Base-by-base conservation (phyloP, 1,284 basidiomycete genomes). In the Microbotryum silenes-acaulis region DNA sequence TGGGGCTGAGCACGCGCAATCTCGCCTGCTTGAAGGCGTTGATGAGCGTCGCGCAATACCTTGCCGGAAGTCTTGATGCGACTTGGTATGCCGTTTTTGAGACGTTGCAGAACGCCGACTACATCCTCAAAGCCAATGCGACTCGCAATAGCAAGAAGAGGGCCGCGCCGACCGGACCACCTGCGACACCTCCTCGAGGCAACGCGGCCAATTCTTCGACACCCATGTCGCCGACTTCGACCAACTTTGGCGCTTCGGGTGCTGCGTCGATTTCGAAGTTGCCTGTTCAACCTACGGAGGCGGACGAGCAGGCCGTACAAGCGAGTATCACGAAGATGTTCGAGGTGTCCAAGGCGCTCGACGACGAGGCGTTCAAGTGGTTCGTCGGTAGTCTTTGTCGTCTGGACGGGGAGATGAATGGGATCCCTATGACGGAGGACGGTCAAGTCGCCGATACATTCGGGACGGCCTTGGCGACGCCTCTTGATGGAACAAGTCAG, bases 11-110 rank as follows among this genome's bases (percentile, higher is more conserved):
- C 0, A 86, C 91, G 65, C 81, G 93, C 37, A 98, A 97, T 72
- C 79, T 96, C 66, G 88, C 91, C 0, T 97, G 92, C 72, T 76
- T 97, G 58, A 89, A 89, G 66, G 87, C 89, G 1, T 79, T 93
- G 53, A 80, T 96, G 12, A 80, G 83, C 0, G 87, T 88, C 62
- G 85, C 88, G 0, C 79, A 90, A 56, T 88, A 88, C 71, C 81
- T 97, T 4, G 88, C 89, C 0, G 88, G 88, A 0, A 88, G 85
- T 58, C 81, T 97, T 1, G 91, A 86, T 12, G 81, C 84, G 46
- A 89, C 87, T 65, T 98, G 94, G 94, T 91, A 90, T 73, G 82
- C 87, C 51, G 83, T 97, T 8, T 81, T 98, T 52, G 91, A 96
- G 72, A 84, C 87, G 1, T 76, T 96, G 45, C 91, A 96, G 76